A percentile compares a stretch with the other conserved stretches of the same genome.
Conservation (phyloP, 345 rosid genomes). For the Iberis pinnata region DNA sequence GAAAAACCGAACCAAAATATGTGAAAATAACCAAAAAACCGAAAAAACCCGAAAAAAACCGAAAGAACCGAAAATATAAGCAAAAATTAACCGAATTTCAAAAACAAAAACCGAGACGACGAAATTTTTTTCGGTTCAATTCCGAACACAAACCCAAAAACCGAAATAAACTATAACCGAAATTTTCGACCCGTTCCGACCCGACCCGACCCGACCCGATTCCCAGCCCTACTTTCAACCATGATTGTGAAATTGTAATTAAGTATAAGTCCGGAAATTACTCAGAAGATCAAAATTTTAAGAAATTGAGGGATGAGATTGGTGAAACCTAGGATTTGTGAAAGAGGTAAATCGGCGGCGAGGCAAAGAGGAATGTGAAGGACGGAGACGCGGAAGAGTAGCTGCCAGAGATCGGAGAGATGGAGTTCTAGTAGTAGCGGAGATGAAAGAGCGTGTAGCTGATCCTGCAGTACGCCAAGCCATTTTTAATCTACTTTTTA, state of each 20-base stretch:
- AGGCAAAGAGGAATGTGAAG: conserved; percentile 43
- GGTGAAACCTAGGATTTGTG: conserved; percentile 49
- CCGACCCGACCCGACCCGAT: too few species aligned
- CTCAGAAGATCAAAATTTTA: too few species aligned
- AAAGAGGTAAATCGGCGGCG: conserved; percentile 65
- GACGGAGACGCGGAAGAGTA: conserved; percentile 62
- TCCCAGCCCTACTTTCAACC: too few species aligned
- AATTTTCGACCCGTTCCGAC: too few species aligned
- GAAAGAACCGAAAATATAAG: too few species aligned
- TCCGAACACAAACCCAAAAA: not conserved
- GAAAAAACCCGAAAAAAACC: too few species aligned
- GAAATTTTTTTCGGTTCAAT: too few species aligned
- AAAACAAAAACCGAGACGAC: too few species aligned
- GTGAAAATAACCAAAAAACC: too few species aligned
- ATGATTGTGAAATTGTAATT: not conserved
- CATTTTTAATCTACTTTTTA: conserved; percentile 20
- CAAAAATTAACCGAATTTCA: too few species aligned
- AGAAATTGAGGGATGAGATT: not conserved
- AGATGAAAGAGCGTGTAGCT: conserved; percentile 35
- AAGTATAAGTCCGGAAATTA: not conserved
- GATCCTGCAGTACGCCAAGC: conserved; percentile 44
- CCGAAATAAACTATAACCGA: too few species aligned
- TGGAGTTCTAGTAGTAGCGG: conserved; percentile 54
- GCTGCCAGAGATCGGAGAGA: conserved; percentile 49
- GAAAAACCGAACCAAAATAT: too few species aligned